Base-by-base conservation (phyloP, 208 protist species). In the Endotrypanum monterogeii region DNA sequence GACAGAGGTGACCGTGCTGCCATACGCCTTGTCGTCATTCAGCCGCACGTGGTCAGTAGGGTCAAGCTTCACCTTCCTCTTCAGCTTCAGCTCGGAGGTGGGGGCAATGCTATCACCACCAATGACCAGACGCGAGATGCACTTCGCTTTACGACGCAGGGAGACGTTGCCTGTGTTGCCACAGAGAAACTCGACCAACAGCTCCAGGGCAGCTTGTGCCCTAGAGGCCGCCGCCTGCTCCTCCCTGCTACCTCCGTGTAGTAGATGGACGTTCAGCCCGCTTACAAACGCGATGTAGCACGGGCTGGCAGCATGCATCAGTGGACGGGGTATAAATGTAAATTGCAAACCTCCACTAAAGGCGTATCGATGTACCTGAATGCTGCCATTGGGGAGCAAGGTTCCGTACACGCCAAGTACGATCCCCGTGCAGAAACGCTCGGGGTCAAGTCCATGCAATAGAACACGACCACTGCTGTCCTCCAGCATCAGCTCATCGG, bases 221-320 rank as follows among this genome's bases (percentile, higher is more conserved):
- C 71, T 79, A 3, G 82, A 44, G 3, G 56, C 75, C n/a, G 79
- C 81, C 9, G 51, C 81, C 52, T 81, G 65, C 39, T 66, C 76
- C 60, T 76, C 80, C 25, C 12, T 72, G 58, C 63, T 52, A n/a
- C 32, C 50, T 57, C 67, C 83, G 1, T 67, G 72, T n/a, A 73
- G 63, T 0, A 82, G 23, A 48, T 80, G 65, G n/a, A 88, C 25
- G 61, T 74, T 82, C 72, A 97, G 83, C 37, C 90, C 91, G 66
- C 89, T 90, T 11, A 96, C 89, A 82, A 97, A 89, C 0, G 87
- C 93, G 12, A 96, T 79, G 79, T 96, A 97, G 79, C 89, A 93
- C 18, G 93, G 93, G 50, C 39, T 35, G 12, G 28, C n/a, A 18
- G 12, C 44, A 44, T 55, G 23, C 1, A 75, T 56, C 23, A 93